These are phyloP conservation scores for Aspergillus sp. DNA, from an alignment of 2,329 filamentous ascomycete species.

Conservation along the genomic window DNA sequence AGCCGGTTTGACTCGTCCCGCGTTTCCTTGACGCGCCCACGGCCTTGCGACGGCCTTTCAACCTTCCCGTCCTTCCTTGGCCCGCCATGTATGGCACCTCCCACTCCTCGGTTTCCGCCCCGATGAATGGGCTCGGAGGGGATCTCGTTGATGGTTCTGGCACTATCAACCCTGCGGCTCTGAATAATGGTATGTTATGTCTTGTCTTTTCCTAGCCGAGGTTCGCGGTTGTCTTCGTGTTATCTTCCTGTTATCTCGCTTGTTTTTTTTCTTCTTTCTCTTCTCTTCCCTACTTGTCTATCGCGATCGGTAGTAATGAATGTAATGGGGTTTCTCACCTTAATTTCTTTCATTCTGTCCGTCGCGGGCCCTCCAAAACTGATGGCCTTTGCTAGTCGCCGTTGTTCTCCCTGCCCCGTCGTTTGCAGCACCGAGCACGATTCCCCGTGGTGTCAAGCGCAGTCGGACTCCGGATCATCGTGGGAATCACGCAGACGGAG, in stretches of 20 bases:
- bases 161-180: slow-evolving; percentile 84
- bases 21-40: slow-evolving; percentile 1
- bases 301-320: slow-evolving; percentile 1
- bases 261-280: slow-evolving; percentile 45
- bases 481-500: slow-evolving; percentile 52
- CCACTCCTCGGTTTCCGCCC: slow-evolving; percentile 52
- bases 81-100: slow-evolving; percentile 44
- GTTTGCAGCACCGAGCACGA: slow-evolving; percentile 43
- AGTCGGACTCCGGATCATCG: slow-evolving; percentile 70
- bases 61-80: slow-evolving; percentile 23
- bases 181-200: slow-evolving; percentile 69
- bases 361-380: slow-evolving; percentile 26
- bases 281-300: slow-evolving; percentile 6
- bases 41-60: slow-evolving; percentile 24
- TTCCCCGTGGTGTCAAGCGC: slow-evolving; percentile 69
- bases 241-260: background rate
- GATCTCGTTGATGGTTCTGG: slow-evolving; percentile 66
- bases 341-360: slow-evolving; percentile 12
- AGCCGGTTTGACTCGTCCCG: background rate
- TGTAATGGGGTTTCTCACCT: slow-evolving; percentile 8
- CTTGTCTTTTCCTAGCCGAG: slow-evolving; percentile 9
- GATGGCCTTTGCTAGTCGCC: slow-evolving; percentile 31
- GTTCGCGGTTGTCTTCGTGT: no score
- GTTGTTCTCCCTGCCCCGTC: slow-evolving; percentile 29
- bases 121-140: slow-evolving; percentile 60